Evolutionary conservation across 169 alveolate genomes (phyloP).

Genomic region (Cryptosporidium xiaoi): DNA sequence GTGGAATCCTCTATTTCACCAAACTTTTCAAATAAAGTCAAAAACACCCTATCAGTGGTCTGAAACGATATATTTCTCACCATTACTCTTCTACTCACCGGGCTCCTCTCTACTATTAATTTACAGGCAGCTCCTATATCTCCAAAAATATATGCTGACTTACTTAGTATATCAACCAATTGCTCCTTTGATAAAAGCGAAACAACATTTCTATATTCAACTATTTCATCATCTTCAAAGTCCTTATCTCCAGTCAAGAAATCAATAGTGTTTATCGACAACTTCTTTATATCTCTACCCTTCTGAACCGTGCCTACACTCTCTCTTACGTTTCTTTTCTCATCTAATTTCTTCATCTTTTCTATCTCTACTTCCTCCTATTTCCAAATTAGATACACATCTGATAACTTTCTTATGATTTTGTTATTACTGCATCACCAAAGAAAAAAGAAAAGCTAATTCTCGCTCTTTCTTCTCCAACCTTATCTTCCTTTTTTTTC

Average conservation of each 20-base stretch:
- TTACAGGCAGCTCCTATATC: conserved; percentile 77
- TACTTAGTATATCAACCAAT: conserved; percentile 80
- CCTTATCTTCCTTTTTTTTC: too few species aligned
- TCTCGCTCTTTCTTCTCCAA: too few species aligned
- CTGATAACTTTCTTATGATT: conserved; percentile 19
- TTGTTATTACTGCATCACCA: background rate
- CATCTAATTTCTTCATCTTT: background rate
- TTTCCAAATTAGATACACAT: conserved; percentile 39
- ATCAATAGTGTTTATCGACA: conserved; percentile 21
- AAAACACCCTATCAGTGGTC: conserved; percentile 80
- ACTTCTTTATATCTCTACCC: background rate
- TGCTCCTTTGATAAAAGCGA: conserved; percentile 83
- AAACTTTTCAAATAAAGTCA: conserved; percentile 76
- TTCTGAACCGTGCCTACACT: background rate
- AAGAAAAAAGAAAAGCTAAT: too few species aligned
- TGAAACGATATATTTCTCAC: conserved; percentile 81
- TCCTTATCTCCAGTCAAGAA: conserved; percentile 67
- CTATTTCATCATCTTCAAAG: conserved; percentile 33
- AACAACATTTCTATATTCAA: conserved; percentile 59
- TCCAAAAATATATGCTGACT: conserved; percentile 77
- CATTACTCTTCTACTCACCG: conserved; percentile 82
- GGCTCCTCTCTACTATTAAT: conserved; percentile 79
- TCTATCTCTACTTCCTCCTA: conserved; percentile 14
- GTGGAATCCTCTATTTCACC: conserved; percentile 85
- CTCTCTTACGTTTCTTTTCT: conserved; percentile 1